These are phyloP conservation scores for Ceratorhiza oryzae-sativae DNA, from an alignment of 1,284 basidiomycete species.

Conservation along the genomic window DNA sequence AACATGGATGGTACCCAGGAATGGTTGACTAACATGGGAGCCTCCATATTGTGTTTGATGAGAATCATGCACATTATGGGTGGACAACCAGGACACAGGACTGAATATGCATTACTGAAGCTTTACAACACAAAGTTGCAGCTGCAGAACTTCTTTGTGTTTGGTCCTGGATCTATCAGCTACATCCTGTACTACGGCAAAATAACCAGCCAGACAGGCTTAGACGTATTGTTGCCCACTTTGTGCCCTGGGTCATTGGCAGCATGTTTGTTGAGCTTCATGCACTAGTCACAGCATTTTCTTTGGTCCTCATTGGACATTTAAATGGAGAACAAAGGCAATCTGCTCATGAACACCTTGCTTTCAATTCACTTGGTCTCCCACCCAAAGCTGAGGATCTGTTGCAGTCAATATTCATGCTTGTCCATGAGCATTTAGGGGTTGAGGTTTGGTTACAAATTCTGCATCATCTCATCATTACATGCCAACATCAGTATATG, in stretches of 20 bases:
- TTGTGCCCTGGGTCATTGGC: constrained; percentile 6
- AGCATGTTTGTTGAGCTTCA: not conserved
- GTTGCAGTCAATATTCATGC: too few relatives aligned
- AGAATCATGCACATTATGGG: not conserved
- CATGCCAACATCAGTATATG: not conserved
- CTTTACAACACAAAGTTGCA: not conserved
- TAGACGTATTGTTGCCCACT: not conserved
- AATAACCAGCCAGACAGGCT: not conserved
- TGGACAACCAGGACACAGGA: not conserved
- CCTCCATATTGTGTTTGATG: not conserved
- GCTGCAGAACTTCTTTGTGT: not conserved
- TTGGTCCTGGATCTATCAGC: not conserved
- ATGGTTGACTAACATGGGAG: not conserved
- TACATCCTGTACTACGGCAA: not conserved
- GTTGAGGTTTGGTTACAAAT: not conserved
- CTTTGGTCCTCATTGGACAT: not conserved
- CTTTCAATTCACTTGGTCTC: too few relatives aligned
- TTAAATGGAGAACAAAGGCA: not conserved
- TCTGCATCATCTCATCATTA: constrained; percentile 1
- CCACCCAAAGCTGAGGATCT: too few relatives aligned
- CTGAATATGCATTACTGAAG: not conserved
- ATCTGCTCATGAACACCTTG: not conserved
- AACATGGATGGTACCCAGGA: not conserved
- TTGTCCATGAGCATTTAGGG: too few relatives aligned
- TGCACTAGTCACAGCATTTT: not conserved